Conservation (phyloP, 1,139 yeast species). For the Nakaseomyces sp. region DNA sequence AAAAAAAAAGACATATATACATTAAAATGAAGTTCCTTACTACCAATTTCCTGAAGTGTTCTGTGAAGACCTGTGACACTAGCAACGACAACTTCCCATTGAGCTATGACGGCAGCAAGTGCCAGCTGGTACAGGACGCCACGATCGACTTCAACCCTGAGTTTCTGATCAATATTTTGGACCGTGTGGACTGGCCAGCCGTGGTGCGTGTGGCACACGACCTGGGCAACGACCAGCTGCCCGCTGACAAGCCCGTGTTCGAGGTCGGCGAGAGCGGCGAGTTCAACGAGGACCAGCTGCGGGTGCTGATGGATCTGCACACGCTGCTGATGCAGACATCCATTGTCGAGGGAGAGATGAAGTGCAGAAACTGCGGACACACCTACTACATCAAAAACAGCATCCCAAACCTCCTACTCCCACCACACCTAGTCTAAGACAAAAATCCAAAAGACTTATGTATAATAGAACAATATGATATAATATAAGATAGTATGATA, state of each 20-base stretch:
- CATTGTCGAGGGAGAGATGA: constrained; percentile 81
- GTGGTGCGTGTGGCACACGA: constrained; percentile 66
- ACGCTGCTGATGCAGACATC: constrained; percentile 74
- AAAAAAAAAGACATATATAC: background rate
- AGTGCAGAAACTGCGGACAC: constrained; percentile 78
- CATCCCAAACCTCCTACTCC: constrained; percentile 86
- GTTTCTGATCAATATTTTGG: constrained; percentile 67
- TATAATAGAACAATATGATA: too few relatives aligned
- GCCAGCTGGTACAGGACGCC: constrained; percentile 59
- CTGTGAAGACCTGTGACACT: constrained; percentile 71
- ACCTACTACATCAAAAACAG: constrained; percentile 83
- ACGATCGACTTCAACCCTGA: constrained; percentile 80
- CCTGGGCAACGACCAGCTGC: constrained; percentile 54
- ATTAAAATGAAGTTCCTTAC: constrained; percentile 75
- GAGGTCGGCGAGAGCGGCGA: constrained; percentile 28
- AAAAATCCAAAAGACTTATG: too few relatives aligned
- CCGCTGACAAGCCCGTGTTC: constrained; percentile 44
- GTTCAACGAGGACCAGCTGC: constrained; percentile 43
- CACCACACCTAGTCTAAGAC: constrained; percentile 71
- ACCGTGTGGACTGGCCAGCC: constrained; percentile 84
- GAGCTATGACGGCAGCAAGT: constrained; percentile 42
- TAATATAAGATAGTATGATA: too few relatives aligned
- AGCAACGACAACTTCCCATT: constrained; percentile 77
- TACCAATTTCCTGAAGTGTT: constrained; percentile 91
- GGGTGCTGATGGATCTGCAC: constrained; percentile 67